Evolutionary conservation across 164 flowering plant genomes (phyloP).

Genomic region (Chimonanthus praecox): DNA sequence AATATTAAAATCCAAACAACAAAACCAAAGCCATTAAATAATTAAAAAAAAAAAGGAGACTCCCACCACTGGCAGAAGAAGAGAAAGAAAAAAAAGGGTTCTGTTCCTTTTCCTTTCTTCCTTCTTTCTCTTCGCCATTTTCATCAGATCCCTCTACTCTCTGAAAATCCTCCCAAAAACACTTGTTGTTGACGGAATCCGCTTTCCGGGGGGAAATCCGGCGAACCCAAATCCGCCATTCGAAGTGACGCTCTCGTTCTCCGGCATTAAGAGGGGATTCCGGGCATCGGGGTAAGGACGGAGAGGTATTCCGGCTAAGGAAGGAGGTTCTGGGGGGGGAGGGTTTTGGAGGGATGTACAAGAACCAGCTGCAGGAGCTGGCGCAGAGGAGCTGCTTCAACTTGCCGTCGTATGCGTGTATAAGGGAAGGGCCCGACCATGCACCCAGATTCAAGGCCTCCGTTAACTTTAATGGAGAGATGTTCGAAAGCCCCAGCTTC

Average conservation of each 20-base stretch:
- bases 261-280: not conserved
- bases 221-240: slow-evolving; percentile 1
- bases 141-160: not conserved
- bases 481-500: slow-evolving; percentile 76
- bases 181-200: not conserved
- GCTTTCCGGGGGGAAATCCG: not conserved
- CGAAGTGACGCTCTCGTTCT: not conserved
- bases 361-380: slow-evolving; percentile 99
- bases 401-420: slow-evolving; percentile 82
- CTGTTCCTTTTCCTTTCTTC: not conserved
- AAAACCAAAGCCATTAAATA: not conserved
- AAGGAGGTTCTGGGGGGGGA: slow-evolving; percentile 4
- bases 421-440: slow-evolving; percentile 98
- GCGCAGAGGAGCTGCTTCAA: slow-evolving; percentile 99
- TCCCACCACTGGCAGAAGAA: not conserved
- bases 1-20: not conserved
- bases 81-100: not conserved
- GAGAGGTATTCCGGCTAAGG: not conserved
- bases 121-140: not conserved
- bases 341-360: slow-evolving; percentile 55
- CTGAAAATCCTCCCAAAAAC: not conserved
- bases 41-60: not conserved
- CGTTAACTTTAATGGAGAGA: slow-evolving; percentile 92
- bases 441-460: slow-evolving; percentile 95
- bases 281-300: not conserved